These are phyloP conservation scores for Metarhizium robertsii DNA, from an alignment of 2,329 filamentous ascomycete species.

Conservation along the genomic window DNA sequence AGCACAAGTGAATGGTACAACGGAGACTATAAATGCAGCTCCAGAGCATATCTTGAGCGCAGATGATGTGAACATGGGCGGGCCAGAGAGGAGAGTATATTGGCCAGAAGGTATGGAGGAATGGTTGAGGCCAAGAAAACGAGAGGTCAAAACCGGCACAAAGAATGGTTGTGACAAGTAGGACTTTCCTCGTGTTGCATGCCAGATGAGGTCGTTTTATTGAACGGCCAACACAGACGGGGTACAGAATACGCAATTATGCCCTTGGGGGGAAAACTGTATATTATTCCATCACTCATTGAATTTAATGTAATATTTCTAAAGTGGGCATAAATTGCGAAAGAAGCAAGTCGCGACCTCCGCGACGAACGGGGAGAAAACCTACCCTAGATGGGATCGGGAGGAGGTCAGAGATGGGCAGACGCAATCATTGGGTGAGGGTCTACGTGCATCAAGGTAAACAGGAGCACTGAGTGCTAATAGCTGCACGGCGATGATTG, in stretches of 20 bases:
- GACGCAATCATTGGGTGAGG: no score
- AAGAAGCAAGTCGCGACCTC: no score
- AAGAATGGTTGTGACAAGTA: conserved; percentile 23
- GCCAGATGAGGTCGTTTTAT: not conserved
- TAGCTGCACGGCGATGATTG: no score
- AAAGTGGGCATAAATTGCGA: no score
- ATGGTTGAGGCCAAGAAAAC: conserved; percentile 76
- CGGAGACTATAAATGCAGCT: conserved; percentile 27
- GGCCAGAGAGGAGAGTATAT: conserved; percentile 71
- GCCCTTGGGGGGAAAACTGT: not conserved
- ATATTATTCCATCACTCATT: not conserved
- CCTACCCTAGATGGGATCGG: not conserved
- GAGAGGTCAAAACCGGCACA: conserved; percentile 42
- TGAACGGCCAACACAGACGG: not conserved
- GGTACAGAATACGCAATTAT: not conserved
- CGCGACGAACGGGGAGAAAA: not conserved
- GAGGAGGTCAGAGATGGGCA: not conserved
- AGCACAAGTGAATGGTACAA: conserved; percentile 25
- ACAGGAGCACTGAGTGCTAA: no score
- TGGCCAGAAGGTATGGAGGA: conserved; percentile 88
- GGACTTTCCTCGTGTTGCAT: conserved; percentile 8
- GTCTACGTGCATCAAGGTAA: no score
- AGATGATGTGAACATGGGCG: conserved; percentile 78
- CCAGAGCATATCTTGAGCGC: conserved; percentile 42
- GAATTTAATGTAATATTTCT: not conserved